Evolutionary conservation across 2,329 filamentous ascomycete species (phyloP).

Genomic region (Penicillium corylophilum): DNA sequence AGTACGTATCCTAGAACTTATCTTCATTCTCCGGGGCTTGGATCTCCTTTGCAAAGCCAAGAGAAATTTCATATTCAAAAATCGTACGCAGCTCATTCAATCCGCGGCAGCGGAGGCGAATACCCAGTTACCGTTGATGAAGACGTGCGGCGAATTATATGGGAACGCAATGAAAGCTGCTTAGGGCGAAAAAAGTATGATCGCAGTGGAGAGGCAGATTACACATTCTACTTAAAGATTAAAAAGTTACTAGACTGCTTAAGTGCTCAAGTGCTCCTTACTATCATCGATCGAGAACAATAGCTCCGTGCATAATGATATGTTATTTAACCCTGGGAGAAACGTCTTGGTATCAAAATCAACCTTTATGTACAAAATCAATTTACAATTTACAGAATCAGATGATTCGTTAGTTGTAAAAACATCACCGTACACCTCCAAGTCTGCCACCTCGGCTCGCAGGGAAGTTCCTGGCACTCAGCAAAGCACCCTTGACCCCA

Average conservation of each 20-base stretch:
- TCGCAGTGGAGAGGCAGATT: not conserved
- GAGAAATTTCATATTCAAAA: too few species aligned
- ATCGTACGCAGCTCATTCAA: too few species aligned
- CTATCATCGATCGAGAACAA: not conserved
- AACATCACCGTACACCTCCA: conserved; percentile 12
- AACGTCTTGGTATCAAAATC: not conserved
- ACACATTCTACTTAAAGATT: not conserved
- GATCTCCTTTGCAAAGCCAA: too few species aligned
- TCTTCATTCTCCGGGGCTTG: too few species aligned
- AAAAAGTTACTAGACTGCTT: too few species aligned
- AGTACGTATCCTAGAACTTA: too few species aligned
- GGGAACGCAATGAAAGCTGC: not conserved
- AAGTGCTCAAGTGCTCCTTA: not conserved
- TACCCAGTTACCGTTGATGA: too few species aligned
- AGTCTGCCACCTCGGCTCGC: conserved; percentile 30
- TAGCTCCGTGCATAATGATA: not conserved
- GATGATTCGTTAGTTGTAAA: not conserved
- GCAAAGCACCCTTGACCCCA: conserved; percentile 61
- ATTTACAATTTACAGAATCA: not conserved
- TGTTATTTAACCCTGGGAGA: not conserved
- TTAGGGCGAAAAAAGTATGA: not conserved
- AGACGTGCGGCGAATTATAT: not conserved
- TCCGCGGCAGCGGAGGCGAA: too few species aligned
- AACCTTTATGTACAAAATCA: conserved; percentile 2
- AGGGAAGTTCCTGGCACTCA: conserved; percentile 63